A percentile compares a stretch with the other conserved stretches of the same genome.
Evolutionary conservation across 2,329 filamentous ascomycete genomes (phyloP).

Genomic region (Microdochium trichocladiopsis): DNA sequence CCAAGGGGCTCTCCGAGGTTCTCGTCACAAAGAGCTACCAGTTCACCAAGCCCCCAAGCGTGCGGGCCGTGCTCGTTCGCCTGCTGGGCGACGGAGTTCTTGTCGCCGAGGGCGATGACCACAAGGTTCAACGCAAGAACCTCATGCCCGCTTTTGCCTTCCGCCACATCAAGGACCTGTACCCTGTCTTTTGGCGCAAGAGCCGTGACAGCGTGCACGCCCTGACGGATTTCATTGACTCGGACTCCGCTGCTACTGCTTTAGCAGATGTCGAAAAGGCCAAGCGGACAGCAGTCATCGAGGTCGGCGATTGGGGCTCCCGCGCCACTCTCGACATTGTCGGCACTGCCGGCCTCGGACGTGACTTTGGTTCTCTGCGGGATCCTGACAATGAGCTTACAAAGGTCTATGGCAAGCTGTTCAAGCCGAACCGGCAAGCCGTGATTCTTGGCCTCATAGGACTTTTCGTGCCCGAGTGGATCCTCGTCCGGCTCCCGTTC

Average conservation of each 20-base stretch:
- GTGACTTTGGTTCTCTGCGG: constrained; percentile 60
- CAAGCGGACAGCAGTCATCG: constrained; percentile 36
- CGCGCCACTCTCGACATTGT: constrained; percentile 71
- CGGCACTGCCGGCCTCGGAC: constrained; percentile 62
- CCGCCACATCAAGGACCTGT: constrained; percentile 76
- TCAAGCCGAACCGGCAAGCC: constrained; percentile 43
- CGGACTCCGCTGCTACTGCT: constrained; percentile 18
- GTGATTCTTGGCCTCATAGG: constrained; percentile 50
- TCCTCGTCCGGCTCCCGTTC: constrained; percentile 59
- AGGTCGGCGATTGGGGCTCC: constrained; percentile 57
- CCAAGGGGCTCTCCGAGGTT: constrained; percentile 64
- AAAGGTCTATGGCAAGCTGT: constrained; percentile 47
- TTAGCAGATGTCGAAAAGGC: constrained; percentile 19
- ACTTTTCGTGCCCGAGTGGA: constrained; percentile 54
- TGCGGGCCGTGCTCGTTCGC: constrained; percentile 50
- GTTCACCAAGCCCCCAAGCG: constrained; percentile 53
- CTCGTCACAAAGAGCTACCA: constrained; percentile 63
- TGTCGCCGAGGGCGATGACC: constrained; percentile 84
- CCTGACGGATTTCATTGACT: constrained; percentile 46
- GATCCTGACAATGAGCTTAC: constrained; percentile 54
- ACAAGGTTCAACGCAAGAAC: constrained; percentile 73
- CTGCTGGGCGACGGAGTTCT: constrained; percentile 67
- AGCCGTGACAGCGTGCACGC: constrained; percentile 57
- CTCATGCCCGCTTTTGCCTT: constrained; percentile 81
- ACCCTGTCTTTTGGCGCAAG: constrained; percentile 79